Percentiles rank a stretch among this genome's conserved stretches.
Evolutionary conservation across 768 basidiomycete species (phyloP).

Genomic region (Serpula lacrymans): DNA sequence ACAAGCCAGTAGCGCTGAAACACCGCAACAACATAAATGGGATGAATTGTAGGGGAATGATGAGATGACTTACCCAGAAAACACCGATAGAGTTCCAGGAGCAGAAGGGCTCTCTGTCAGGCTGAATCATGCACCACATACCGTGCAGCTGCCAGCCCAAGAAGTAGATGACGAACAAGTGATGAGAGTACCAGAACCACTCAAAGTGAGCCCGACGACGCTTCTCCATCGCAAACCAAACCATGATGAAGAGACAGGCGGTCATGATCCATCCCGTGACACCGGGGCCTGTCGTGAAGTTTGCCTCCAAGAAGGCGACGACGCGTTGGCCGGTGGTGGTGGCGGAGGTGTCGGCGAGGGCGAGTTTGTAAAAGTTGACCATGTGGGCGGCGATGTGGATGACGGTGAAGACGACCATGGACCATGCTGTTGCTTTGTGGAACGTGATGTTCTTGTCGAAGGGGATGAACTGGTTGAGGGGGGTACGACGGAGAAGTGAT

Average conservation of each 20-base stretch:
- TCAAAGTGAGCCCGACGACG: slow-evolving; percentile 76
- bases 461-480: slow-evolving; percentile 82
- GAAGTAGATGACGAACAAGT: slow-evolving; percentile 92
- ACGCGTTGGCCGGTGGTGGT: slow-evolving; percentile 52
- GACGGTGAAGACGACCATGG: slow-evolving; percentile 71
- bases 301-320: slow-evolving; percentile 69
- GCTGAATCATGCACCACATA: slow-evolving; percentile 96
- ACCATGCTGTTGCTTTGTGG: slow-evolving; percentile 90
- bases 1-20: slow-evolving; percentile 83
- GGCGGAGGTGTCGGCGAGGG: slow-evolving; percentile 50
- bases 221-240: slow-evolving; percentile 84
- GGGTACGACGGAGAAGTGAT: slow-evolving; percentile 80
- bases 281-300: slow-evolving; percentile 82
- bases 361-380: slow-evolving; percentile 76
- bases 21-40: slow-evolving; percentile 4
- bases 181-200: slow-evolving; percentile 85
- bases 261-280: slow-evolving; percentile 90
- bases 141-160: slow-evolving; percentile 93
- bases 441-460: slow-evolving; percentile 93
- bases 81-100: slow-evolving; percentile 83
- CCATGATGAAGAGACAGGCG: slow-evolving; percentile 68
- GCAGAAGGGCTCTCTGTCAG: slow-evolving; percentile 86
- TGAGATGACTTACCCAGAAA: slow-evolving; percentile 81
- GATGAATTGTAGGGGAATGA: no score
- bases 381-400: slow-evolving; percentile 85